These are phyloP conservation scores for Wickerhamiella spandovensis DNA, from an alignment of 805 yeast species.

Conservation along the genomic window DNA sequence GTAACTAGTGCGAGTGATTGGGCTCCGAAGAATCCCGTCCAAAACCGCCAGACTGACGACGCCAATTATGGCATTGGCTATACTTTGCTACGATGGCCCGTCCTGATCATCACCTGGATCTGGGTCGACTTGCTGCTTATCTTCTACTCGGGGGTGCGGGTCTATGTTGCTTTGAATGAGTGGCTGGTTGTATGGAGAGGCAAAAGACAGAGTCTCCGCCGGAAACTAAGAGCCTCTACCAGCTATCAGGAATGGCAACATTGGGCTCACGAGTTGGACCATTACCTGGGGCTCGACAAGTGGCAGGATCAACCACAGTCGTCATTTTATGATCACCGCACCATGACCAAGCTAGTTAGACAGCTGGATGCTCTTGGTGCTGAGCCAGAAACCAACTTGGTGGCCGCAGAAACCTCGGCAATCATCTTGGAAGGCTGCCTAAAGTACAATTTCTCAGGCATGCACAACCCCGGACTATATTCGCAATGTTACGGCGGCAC, in stretches of 20 bases:
- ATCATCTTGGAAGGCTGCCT: constrained; percentile 50
- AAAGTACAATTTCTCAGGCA: constrained; percentile 65
- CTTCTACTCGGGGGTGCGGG: constrained; percentile 39
- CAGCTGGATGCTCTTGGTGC: constrained; percentile 27
- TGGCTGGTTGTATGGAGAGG: constrained; percentile 49
- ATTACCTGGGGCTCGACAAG: constrained; percentile 40
- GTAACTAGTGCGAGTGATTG: constrained; percentile 20
- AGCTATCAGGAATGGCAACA: constrained; percentile 50
- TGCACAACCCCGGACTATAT: constrained; percentile 56
- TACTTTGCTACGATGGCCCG: constrained; percentile 50
- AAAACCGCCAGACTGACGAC: not conserved
- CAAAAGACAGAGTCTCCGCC: constrained; percentile 35
- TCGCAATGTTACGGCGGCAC: constrained; percentile 70
- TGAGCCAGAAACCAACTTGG: not conserved
- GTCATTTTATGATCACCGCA: constrained; percentile 54
- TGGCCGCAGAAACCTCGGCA: constrained; percentile 34
- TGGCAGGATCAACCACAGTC: constrained; percentile 54
- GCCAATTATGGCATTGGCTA: constrained; percentile 29
- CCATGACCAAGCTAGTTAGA: constrained; percentile 36
- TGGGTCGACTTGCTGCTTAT: constrained; percentile 43
- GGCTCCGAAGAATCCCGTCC: constrained; percentile 9
- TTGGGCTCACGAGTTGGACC: constrained; percentile 46
- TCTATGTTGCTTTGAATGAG: constrained; percentile 53
- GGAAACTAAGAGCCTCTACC: constrained; percentile 34
- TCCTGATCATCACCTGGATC: constrained; percentile 35